Conservation (phyloP, 1,284 basidiomycete species). For the Malassezia sympodialis region DNA sequence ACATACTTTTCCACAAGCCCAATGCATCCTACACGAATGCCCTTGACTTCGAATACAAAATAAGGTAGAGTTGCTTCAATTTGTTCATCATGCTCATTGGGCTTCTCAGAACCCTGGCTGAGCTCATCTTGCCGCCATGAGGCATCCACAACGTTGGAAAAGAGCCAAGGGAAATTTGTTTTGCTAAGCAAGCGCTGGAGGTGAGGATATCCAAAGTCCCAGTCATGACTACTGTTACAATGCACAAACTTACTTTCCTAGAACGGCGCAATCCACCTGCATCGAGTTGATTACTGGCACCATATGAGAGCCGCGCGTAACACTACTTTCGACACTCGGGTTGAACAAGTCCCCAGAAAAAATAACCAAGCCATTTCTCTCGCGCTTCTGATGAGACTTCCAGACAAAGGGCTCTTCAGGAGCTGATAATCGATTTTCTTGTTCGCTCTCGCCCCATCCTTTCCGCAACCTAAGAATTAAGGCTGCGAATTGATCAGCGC, state of each 20-base stretch:
- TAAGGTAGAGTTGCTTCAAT: conserved; percentile 48
- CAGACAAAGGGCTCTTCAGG: conserved; percentile 18
- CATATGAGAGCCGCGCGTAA: conserved; percentile 86
- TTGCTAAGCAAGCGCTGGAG: conserved; percentile 21
- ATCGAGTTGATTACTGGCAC: conserved; percentile 51
- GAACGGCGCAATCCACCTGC: conserved; percentile 51
- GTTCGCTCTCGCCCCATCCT: conserved; percentile 23
- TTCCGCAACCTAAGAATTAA: conserved; percentile 33
- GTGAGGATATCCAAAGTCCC: conserved; percentile 29
- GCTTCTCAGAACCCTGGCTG: conserved; percentile 48
- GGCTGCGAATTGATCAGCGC: conserved; percentile 51
- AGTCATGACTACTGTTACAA: conserved; percentile 23
- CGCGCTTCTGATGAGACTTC: conserved; percentile 14
- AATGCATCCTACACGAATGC: conserved; percentile 64
- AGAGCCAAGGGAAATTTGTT: conserved; percentile 21
- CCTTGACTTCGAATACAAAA: conserved; percentile 59
- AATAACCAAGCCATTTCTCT: conserved; percentile 58
- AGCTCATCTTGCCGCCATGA: conserved; percentile 58
- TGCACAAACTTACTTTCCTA: conserved; percentile 49
- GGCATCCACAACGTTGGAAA: conserved; percentile 53
- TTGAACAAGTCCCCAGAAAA: conserved; percentile 70
- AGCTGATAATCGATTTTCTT: neutral
- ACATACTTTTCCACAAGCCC: conserved; percentile 70
- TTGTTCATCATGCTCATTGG: conserved; percentile 52
- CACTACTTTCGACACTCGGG: conserved; percentile 72